A percentile compares a stretch with the other conserved stretches of the same genome.
Conservation (phyloP, 176 grass and related monocot genomes). For the Dactylis glomerata region DNA sequence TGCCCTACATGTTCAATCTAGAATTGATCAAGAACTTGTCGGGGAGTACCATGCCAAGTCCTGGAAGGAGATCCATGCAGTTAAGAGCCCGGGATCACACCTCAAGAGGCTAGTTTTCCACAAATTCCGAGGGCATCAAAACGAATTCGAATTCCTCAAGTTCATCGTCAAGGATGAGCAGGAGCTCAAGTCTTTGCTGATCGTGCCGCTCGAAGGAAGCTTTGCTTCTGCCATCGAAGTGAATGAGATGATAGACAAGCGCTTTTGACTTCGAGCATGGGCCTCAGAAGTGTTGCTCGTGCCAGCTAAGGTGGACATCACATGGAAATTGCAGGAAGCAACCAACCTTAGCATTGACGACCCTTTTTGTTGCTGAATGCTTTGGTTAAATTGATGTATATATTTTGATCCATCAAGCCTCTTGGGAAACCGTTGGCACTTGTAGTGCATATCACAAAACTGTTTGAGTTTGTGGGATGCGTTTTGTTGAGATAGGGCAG, state of each 20-base stretch:
- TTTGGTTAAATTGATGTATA: not conserved
- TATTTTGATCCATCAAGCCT: not conserved
- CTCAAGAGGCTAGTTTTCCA: slow-evolving; percentile 16
- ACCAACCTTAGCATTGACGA: not conserved
- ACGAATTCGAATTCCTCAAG: not conserved
- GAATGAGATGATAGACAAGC: not conserved
- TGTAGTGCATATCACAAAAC: not conserved
- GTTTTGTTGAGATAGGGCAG: not conserved
- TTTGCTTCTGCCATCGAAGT: not conserved
- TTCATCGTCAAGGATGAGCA: not conserved
- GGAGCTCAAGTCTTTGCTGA: not conserved
- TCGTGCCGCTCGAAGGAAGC: not conserved
- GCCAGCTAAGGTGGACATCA: too few relatives aligned
- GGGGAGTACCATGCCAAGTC: not conserved
- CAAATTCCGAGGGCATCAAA: not conserved
- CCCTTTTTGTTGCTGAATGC: not conserved
- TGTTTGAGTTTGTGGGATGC: not conserved
- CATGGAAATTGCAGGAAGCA: not conserved
- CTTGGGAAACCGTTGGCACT: not conserved
- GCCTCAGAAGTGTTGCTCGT: not conserved
- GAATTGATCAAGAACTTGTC: not conserved
- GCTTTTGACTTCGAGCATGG: not conserved
- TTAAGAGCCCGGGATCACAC: not conserved
- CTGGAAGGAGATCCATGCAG: not conserved
- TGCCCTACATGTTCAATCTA: not conserved